phyloP scores from a whole-genome alignment of 352 stramenopile species.

The Phytopythium kandeliae region DNA sequence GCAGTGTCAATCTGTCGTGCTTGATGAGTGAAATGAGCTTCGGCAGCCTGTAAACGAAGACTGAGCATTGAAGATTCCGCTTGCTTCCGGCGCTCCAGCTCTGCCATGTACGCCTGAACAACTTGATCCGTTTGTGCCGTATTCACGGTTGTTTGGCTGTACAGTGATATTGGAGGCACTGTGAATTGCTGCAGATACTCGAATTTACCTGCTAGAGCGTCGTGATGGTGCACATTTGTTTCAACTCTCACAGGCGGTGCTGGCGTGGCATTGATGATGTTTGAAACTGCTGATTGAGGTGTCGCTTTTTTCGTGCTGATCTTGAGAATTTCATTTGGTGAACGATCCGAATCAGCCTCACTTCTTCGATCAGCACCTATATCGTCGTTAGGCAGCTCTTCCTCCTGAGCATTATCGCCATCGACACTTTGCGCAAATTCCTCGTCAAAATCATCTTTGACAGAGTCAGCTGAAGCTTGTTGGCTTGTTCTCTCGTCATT shows the following conservation, averaged over 20 bases:
- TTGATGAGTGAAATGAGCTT: slow-evolving; percentile 31
- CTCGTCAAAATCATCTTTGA: neutral
- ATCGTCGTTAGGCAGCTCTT: slow-evolving; percentile 1
- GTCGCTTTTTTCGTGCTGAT: no score
- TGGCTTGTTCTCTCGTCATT: neutral
- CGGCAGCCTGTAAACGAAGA: slow-evolving; percentile 34
- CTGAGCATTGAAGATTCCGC: slow-evolving; percentile 47
- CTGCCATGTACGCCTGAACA: slow-evolving; percentile 21
- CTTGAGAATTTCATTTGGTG: no score
- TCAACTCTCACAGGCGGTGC: no score
- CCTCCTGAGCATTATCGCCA: neutral
- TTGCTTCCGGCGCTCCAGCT: slow-evolving; percentile 42
- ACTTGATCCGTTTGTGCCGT: neutral
- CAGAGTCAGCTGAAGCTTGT: neutral
- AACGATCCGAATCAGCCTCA: neutral
- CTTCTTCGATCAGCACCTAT: neutral
- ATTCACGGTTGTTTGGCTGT: neutral
- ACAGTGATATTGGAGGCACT: neutral
- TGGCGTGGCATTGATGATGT: no score
- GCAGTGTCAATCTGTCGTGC: slow-evolving; percentile 14
- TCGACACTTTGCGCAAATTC: slow-evolving; percentile 6
- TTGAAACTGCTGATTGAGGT: no score
- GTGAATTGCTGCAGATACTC: neutral
- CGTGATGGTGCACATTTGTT: neutral
- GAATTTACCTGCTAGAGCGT: neutral